phyloP scores from a whole-genome alignment of 2,329 filamentous ascomycete genomes.

The Apiospora sp. region DNA sequence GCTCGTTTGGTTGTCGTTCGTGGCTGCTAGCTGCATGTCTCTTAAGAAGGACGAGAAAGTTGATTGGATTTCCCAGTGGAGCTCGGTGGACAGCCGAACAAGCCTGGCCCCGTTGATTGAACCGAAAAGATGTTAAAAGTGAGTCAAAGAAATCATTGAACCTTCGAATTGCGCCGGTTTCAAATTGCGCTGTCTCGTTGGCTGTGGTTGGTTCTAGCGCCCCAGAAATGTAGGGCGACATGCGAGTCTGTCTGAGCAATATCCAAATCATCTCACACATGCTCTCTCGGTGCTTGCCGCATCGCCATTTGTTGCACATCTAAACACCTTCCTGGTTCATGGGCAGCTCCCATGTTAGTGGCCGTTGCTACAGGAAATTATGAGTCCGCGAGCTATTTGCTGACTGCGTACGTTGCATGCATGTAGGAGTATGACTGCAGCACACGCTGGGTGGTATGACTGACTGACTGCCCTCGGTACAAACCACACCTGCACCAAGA shows the following conservation, averaged over 20 bases:
- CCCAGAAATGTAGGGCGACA: neutral
- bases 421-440: conserved; percentile 15
- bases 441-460: conserved; percentile 9
- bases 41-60: neutral
- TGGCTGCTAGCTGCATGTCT: neutral
- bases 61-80: neutral
- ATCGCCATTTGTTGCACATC: conserved; percentile 1
- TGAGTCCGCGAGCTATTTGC: conserved; percentile 5
- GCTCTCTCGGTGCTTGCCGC: neutral
- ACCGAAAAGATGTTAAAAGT: conserved; percentile 14
- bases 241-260: neutral
- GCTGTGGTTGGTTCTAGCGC: conserved; percentile 3
- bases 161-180: conserved; percentile 14
- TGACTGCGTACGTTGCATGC: conserved; percentile 7
- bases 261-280: neutral
- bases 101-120: neutral
- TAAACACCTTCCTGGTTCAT: too few relatives aligned
- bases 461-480: neutral
- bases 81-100: neutral
- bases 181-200: conserved; percentile 7
- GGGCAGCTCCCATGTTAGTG: neutral
- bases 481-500: neutral
- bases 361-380: neutral
- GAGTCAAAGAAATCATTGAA: conserved; percentile 14
- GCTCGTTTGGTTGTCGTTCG: neutral